Evolutionary conservation across 2,329 filamentous ascomycete genomes (phyloP).

Genomic region (Tolypocladium sp.): DNA sequence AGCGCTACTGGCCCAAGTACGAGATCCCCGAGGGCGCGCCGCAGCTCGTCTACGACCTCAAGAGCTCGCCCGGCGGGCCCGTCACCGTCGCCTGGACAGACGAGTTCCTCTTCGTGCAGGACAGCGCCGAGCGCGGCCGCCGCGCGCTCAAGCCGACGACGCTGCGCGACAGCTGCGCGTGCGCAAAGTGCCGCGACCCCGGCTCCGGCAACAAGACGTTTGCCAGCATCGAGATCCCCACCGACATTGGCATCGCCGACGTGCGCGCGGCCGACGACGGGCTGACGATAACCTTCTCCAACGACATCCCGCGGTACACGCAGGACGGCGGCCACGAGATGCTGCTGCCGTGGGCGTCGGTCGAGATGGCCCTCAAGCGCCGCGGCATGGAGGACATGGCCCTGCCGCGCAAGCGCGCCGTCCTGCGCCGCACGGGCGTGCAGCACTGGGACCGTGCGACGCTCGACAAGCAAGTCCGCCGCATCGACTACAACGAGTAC

Average conservation of each 20-base stretch:
- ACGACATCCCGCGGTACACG: conserved; percentile 28
- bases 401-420: conserved; percentile 13
- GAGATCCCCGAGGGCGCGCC: conserved; percentile 6
- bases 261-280: conserved; percentile 24
- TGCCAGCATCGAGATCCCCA: conserved; percentile 30
- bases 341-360: conserved; percentile 22
- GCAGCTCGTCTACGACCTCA: conserved; percentile 4
- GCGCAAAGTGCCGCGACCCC: conserved; percentile 41
- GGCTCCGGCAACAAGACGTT: conserved; percentile 52
- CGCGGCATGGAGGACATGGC: conserved; percentile 10
- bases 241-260: conserved; percentile 18
- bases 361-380: conserved; percentile 22
- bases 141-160: conserved; percentile 15
- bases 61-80: not conserved
- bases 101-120: conserved; percentile 18
- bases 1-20: conserved; percentile 7
- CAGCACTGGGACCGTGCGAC: conserved; percentile 30
- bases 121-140: conserved; percentile 11
- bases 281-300: conserved; percentile 51
- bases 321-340: conserved; percentile 21
- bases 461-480: conserved; percentile 35
- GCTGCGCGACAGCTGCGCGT: conserved; percentile 48
- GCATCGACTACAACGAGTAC: conserved; percentile 63
- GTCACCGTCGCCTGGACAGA: conserved; percentile 16
- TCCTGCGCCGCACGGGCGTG: conserved; percentile 22